Percentiles rank a stretch among this genome's conserved stretches.
Conservation (phyloP, 2,329 filamentous ascomycete species). For the Xylariaceae sp. region DNA sequence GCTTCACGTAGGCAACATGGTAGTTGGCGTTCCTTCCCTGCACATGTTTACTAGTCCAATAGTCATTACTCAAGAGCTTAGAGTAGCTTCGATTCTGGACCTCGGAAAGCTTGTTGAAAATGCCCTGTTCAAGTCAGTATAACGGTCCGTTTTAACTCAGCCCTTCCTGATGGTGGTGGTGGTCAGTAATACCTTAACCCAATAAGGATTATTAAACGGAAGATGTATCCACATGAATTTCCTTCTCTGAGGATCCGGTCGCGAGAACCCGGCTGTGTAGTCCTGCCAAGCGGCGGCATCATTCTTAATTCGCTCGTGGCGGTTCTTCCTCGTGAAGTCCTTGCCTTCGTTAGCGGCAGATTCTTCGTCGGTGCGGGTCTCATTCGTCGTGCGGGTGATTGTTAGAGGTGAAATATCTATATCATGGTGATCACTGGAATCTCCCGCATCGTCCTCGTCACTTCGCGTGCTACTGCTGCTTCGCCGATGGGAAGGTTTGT, state of each 20-base stretch:
- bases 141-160: constrained; percentile 17
- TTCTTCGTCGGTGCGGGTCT: not conserved
- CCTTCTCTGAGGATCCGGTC: constrained; percentile 36
- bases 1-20: constrained; percentile 47
- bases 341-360: constrained; percentile 5
- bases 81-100: constrained; percentile 39
- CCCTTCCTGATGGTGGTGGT: no score
- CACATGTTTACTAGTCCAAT: constrained; percentile 47
- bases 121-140: constrained; percentile 28
- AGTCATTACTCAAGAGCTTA: constrained; percentile 43
- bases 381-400: not conserved
- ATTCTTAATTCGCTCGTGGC: constrained; percentile 9
- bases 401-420: constrained; percentile 23
- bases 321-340: constrained; percentile 4
- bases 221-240: constrained; percentile 58
- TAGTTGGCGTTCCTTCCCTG: constrained; percentile 47
- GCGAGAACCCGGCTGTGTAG: constrained; percentile 37
- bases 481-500: constrained; percentile 27
- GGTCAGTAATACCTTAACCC: constrained; percentile 58
- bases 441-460: constrained; percentile 17
- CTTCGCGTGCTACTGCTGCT: constrained; percentile 22
- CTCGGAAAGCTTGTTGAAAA: constrained; percentile 42
- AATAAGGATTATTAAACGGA: constrained; percentile 54
- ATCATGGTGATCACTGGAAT: constrained; percentile 31
- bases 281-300: constrained; percentile 26